These are phyloP conservation scores for Fennellomyces sp. DNA, from an alignment of 371 early-diverging fungal species.

Conservation along the genomic window DNA sequence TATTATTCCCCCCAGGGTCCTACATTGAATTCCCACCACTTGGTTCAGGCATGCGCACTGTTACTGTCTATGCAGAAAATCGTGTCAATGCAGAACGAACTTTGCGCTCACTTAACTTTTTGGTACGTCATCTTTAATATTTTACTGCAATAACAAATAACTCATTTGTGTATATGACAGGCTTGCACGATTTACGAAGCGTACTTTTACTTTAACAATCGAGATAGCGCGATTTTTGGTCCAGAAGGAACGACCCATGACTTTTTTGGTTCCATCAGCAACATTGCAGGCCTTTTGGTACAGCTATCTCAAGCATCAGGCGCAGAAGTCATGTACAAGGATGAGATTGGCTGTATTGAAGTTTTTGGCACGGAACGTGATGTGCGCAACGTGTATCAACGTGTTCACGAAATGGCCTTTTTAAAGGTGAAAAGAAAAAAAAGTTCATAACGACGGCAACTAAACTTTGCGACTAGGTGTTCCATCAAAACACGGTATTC, in stretches of 20 bases:
- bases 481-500: slow-evolving; percentile 40
- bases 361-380: slow-evolving; percentile 64
- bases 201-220: slow-evolving; percentile 52
- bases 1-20: slow-evolving; percentile 31
- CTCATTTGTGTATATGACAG: slow-evolving; percentile 19
- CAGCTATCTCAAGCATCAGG: slow-evolving; percentile 58
- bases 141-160: background rate
- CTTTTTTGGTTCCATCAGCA: slow-evolving; percentile 36
- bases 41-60: slow-evolving; percentile 55
- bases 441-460: background rate
- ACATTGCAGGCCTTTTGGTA: slow-evolving; percentile 44
- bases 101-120: slow-evolving; percentile 66
- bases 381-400: slow-evolving; percentile 61
- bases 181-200: slow-evolving; percentile 64
- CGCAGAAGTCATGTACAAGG: slow-evolving; percentile 56
- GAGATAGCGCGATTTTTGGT: slow-evolving; percentile 35
- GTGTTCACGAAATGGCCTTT: slow-evolving; percentile 48
- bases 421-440: slow-evolving; percentile 31
- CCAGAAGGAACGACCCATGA: slow-evolving; percentile 27
- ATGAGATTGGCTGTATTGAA: slow-evolving; percentile 53
- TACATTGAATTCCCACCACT: slow-evolving; percentile 66
- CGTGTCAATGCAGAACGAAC: slow-evolving; percentile 76
- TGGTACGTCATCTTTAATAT: slow-evolving; percentile 51
- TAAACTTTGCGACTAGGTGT: slow-evolving; percentile 13
- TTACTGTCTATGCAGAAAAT: slow-evolving; percentile 70